Evolutionary conservation across 306 rosid species (phyloP), one percentile per base, ranked within the genome.

Genomic region (Vachellia collinsii): DNA sequence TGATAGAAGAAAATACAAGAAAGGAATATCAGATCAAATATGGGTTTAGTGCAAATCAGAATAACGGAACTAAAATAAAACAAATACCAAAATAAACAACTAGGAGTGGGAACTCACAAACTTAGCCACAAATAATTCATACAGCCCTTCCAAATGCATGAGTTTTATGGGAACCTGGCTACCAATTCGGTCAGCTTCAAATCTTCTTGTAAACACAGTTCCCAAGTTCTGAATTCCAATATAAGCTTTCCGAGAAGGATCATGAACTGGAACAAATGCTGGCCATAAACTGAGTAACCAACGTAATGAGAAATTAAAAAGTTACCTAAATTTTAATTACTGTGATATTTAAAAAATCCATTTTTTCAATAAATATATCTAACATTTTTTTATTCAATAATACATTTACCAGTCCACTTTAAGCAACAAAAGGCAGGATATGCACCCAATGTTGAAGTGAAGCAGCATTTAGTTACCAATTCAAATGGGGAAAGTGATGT

Each of bases 181-280:
- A 81, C 98, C 92, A 47, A 93, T 86, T 64, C 87, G 88, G 88
- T 95, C 99, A 76, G 94, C 96, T 85, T 95, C 98, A 59, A 95
- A 95, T 88, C 98, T 91, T 88, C 98, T 89, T 37, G 99, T 95
- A 82, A 95, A 95, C 79, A 93, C 90, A 79, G 99, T 93, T 84
- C 99, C 99, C 97, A 90, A 90, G 87, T 91, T 93, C 88, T 95
- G 98, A 85, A 95, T 95, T 77, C 99, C 99, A 71, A 93, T 89
- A 82, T 88, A 93, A n/a, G 99, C 96, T 83, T 90, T 95, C 79
- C 98, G 90, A 74, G 94, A 85, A 79, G 99, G 99, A 87, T 83
- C 96, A 42, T 93, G 98, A 85, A 95, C 98, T 14, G 97, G 99
- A 83, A 95, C 99, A 86, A 95, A 91, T 76, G 97, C 99, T 79